Conservation (phyloP, 2,329 filamentous ascomycete species). For the Fusarium equiseti region DNA sequence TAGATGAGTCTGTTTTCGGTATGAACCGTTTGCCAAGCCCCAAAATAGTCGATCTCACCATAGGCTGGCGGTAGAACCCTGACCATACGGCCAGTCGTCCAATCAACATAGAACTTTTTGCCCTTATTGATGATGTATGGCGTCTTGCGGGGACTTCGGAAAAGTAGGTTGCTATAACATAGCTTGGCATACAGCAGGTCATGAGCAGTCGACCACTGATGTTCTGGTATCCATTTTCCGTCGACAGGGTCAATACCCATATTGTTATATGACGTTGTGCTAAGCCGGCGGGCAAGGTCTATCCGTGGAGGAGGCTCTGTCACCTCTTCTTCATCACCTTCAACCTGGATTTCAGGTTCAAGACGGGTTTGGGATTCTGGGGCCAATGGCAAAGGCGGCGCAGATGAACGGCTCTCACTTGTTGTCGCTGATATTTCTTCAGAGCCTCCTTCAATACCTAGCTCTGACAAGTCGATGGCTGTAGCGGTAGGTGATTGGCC, state of each 20-base stretch:
- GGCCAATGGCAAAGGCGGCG: conserved; percentile 19
- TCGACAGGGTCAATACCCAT: conserved; percentile 60
- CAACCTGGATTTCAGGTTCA: conserved; percentile 39
- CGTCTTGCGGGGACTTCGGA: conserved; percentile 68
- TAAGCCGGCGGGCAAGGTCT: conserved; percentile 55
- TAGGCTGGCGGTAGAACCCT: conserved; percentile 67
- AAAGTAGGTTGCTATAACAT: conserved; percentile 69
- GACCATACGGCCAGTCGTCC: conserved; percentile 67
- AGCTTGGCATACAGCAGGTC: conserved; percentile 71
- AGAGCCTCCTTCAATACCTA: conserved; percentile 35
- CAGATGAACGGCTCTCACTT: conserved; percentile 34
- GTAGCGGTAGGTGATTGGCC: conserved; percentile 52
- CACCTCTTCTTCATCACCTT: conserved; percentile 40
- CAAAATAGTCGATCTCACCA: conserved; percentile 63
- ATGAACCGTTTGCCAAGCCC: conserved; percentile 63
- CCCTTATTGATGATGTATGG: conserved; percentile 69
- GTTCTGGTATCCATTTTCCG: conserved; percentile 68
- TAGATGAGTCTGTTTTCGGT: conserved; percentile 63
- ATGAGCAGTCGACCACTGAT: conserved; percentile 67
- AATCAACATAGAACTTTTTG: conserved; percentile 71
- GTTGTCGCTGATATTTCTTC: conserved; percentile 41
- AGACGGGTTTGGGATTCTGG: conserved; percentile 42
- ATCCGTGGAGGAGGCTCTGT: conserved; percentile 47
- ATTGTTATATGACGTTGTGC: conserved; percentile 60
- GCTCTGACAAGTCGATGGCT: conserved; percentile 44